These are phyloP conservation scores for Murraya koenigii DNA, from an alignment of 345 rosid species.

Conservation along the genomic window DNA sequence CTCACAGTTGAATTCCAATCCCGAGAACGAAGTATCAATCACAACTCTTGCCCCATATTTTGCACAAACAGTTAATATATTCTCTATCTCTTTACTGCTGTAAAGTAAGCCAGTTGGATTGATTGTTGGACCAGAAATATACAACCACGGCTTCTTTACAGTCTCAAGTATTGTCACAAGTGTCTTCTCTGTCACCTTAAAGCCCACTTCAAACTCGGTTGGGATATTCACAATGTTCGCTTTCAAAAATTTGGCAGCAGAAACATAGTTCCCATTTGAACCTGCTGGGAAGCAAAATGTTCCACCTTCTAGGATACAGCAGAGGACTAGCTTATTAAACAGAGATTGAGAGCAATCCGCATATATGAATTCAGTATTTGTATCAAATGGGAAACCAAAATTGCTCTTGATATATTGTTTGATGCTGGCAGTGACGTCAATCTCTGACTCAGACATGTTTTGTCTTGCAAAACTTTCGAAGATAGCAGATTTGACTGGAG, in stretches of 20 bases:
- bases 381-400: slow-evolving; percentile 60
- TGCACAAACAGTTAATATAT: slow-evolving; percentile 58
- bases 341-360: slow-evolving; percentile 69
- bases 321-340: slow-evolving; percentile 72
- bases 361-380: slow-evolving; percentile 61
- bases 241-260: no score
- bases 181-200: no score
- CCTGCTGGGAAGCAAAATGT: slow-evolving; percentile 90
- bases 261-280: slow-evolving; percentile 77
- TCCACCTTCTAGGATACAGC: slow-evolving; percentile 85
- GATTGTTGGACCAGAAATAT: slow-evolving; percentile 82
- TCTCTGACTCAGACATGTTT: slow-evolving; percentile 79
- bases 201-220: no score
- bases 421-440: slow-evolving; percentile 70
- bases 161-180: slow-evolving; percentile 48
- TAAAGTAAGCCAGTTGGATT: slow-evolving; percentile 83
- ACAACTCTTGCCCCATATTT: slow-evolving; percentile 76
- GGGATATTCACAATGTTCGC: no score
- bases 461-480: no score
- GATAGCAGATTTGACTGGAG: no score
- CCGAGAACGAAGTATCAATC: slow-evolving; percentile 87
- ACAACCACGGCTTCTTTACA: slow-evolving; percentile 90
- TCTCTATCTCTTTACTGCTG: slow-evolving; percentile 66
- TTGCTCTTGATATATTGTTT: slow-evolving; percentile 52
- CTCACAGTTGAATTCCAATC: slow-evolving; percentile 63